Percentiles rank a stretch among this genome's conserved stretches.
Conservation (phyloP, 306 rosid genomes). For the Mimosa bimucronata region DNA sequence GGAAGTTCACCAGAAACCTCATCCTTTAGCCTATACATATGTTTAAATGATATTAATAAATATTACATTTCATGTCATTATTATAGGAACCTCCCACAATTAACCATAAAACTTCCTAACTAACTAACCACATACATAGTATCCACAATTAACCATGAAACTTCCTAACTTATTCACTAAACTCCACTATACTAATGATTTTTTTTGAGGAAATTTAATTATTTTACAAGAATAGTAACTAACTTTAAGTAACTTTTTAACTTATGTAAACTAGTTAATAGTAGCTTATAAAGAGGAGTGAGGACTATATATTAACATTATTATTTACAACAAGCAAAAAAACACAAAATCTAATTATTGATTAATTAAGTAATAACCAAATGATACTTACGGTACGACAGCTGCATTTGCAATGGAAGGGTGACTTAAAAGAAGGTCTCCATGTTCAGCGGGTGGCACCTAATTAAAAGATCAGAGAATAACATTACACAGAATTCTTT, state of each 20-base stretch:
- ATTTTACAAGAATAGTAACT: no score
- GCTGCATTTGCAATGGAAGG: conserved; percentile 87
- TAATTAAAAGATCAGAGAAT: conserved; percentile 24
- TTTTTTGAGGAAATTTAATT: no score
- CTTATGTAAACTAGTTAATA: no score
- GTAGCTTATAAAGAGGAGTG: not conserved
- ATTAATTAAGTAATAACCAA: not conserved
- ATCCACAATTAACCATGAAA: no score
- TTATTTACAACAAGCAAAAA: not conserved
- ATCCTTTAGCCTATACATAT: conserved; percentile 68
- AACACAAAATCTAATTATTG: not conserved
- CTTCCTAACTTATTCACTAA: no score
- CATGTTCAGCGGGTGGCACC: conserved; percentile 97
- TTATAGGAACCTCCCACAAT: no score
- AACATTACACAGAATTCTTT: not conserved
- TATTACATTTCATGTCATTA: no score
- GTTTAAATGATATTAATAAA: not conserved
- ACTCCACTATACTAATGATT: no score
- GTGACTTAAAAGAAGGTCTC: conserved; percentile 76
- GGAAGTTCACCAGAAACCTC: conserved; percentile 85
- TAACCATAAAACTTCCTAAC: no score
- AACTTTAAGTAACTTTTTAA: no score
- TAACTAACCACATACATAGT: no score
- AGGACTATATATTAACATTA: not conserved
- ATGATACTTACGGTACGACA: conserved; percentile 81